These are phyloP conservation scores for Carallia brachiata DNA, from an alignment of 345 rosid genomes.

Conservation along the genomic window DNA sequence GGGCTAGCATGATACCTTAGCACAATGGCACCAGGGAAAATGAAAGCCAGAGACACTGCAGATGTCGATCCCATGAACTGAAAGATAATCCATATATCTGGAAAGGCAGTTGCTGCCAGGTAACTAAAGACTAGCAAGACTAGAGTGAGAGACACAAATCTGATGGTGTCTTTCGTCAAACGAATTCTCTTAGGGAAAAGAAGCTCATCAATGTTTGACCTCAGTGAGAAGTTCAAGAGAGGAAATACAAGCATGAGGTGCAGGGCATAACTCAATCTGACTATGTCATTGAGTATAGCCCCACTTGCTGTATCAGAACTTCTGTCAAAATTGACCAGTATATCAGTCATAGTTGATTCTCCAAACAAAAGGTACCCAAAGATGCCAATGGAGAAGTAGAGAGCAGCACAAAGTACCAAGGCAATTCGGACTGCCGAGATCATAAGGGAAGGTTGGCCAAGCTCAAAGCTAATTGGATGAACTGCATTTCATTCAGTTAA, in stretches of 20 bases:
- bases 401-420: slow-evolving; percentile 47
- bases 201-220: slow-evolving; percentile 64
- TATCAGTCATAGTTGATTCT: slow-evolving; percentile 69
- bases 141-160: slow-evolving; percentile 58
- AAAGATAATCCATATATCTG: slow-evolving; percentile 77
- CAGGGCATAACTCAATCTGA: slow-evolving; percentile 71
- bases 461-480: slow-evolving; percentile 75
- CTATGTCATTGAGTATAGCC: slow-evolving; percentile 49
- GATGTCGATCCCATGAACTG: slow-evolving; percentile 87
- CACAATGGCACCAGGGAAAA: slow-evolving; percentile 78
- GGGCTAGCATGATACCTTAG: slow-evolving; percentile 44
- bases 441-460: slow-evolving; percentile 61
- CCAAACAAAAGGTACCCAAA: slow-evolving; percentile 83
- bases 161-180: slow-evolving; percentile 42
- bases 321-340: slow-evolving; percentile 70
- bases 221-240: slow-evolving; percentile 69
- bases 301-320: slow-evolving; percentile 48
- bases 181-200: slow-evolving; percentile 46
- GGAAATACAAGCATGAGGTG: slow-evolving; percentile 90
- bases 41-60: slow-evolving; percentile 76
- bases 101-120: slow-evolving; percentile 60
- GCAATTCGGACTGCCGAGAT: slow-evolving; percentile 58
- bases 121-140: slow-evolving; percentile 43
- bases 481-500: slow-evolving; percentile 40
- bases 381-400: slow-evolving; percentile 63